These are phyloP conservation scores for Colletotrichum sp. DNA, from an alignment of 2,329 filamentous ascomycete species.

Conservation along the genomic window DNA sequence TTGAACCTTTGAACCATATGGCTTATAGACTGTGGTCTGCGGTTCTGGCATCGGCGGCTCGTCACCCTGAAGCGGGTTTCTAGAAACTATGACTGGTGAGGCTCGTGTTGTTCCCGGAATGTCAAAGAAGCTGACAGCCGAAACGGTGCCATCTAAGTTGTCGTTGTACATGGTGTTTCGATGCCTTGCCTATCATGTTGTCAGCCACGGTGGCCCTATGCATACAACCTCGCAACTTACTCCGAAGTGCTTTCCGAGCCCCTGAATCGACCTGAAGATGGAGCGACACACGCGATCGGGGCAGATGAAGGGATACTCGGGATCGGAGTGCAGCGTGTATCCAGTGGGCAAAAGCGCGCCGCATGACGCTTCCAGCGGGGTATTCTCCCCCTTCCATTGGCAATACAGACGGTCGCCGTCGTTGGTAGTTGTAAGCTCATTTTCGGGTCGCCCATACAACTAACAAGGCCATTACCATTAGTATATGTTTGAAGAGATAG, in stretches of 20 bases:
- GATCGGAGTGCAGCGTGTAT: slow-evolving; percentile 31
- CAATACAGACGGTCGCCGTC: not conserved
- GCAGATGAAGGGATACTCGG: slow-evolving; percentile 34
- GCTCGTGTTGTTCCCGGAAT: not conserved
- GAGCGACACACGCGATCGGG: slow-evolving; percentile 41
- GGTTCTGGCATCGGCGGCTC: slow-evolving; percentile 24
- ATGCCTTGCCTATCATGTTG: slow-evolving; percentile 22
- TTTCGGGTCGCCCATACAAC: not conserved
- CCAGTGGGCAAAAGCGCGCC: slow-evolving; percentile 37
- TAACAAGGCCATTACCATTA: not conserved
- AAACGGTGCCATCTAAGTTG: slow-evolving; percentile 44
- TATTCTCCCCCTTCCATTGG: not conserved
- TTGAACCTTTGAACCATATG: not conserved
- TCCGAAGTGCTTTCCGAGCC: slow-evolving; percentile 26
- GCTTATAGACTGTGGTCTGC: not conserved
- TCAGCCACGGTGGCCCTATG: not conserved
- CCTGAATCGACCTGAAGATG: slow-evolving; percentile 24
- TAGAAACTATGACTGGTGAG: slow-evolving; percentile 28
- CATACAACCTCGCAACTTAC: not conserved
- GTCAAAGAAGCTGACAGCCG: slow-evolving; percentile 25
- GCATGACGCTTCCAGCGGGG: not conserved
- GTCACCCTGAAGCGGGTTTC: slow-evolving; percentile 20
- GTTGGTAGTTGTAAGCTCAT: not conserved
- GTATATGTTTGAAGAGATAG: not conserved
- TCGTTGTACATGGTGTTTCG: slow-evolving; percentile 36